Evolutionary conservation across 345 rosid genomes (phyloP).

Genomic region (Odontarrhena argentea): DNA sequence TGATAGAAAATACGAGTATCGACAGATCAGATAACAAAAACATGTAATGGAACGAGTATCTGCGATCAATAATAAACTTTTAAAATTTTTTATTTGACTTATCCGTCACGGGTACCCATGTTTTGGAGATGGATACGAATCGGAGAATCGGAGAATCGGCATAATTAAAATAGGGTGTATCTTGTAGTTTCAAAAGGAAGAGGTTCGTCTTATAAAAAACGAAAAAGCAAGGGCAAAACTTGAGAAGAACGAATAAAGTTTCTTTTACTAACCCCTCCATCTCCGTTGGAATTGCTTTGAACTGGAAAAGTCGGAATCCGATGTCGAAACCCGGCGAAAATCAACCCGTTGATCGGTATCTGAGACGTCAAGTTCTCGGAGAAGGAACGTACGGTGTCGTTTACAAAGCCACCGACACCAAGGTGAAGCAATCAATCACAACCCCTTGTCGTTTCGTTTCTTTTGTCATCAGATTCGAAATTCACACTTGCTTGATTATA

Average conservation of each 20-base stretch:
- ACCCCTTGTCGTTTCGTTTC: neutral
- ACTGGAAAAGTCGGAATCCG: neutral
- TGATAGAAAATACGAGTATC: no score
- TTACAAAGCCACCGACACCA: slow-evolving; percentile 61
- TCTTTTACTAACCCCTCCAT: neutral
- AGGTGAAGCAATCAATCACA: slow-evolving; percentile 37
- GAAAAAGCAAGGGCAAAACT: neutral
- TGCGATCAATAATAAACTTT: no score
- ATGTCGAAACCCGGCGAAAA: slow-evolving; percentile 45
- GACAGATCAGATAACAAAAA: no score
- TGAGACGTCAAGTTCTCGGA: slow-evolving; percentile 59
- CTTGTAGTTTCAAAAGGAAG: neutral
- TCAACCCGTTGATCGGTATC: slow-evolving; percentile 55
- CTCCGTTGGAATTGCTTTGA: slow-evolving; percentile 5
- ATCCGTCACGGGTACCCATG: no score
- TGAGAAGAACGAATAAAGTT: slow-evolving; percentile 9
- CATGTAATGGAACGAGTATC: no score
- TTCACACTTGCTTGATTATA: neutral
- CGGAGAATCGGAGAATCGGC: no score
- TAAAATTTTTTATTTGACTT: no score
- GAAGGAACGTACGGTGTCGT: slow-evolving; percentile 69
- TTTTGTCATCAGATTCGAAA: slow-evolving; percentile 3
- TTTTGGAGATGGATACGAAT: no score
- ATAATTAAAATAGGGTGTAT: neutral
- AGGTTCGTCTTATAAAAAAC: neutral